A percentile compares a stretch with the other conserved stretches of the same genome.
Evolutionary conservation across 1,139 yeast genomes (phyloP).

Genomic region (Candida tetrigidarum): DNA sequence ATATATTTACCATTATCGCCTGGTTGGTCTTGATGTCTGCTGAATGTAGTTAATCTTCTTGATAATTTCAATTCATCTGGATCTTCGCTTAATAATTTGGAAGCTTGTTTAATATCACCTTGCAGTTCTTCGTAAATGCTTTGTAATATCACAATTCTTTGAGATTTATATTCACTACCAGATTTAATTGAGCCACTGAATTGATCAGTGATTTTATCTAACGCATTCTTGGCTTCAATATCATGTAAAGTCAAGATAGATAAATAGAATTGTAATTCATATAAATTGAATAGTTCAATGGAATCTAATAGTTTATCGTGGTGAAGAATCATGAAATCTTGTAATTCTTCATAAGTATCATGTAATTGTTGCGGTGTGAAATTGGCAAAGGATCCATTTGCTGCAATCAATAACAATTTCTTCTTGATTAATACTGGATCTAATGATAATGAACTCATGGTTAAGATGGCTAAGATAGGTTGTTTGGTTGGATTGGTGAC

Average conservation of each 20-base stretch:
- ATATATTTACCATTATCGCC: slow-evolving; percentile 41
- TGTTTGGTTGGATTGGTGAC: not conserved
- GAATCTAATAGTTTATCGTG: slow-evolving; percentile 37
- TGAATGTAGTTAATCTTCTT: slow-evolving; percentile 39
- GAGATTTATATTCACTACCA: slow-evolving; percentile 31
- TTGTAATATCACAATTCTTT: slow-evolving; percentile 59
- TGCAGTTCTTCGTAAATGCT: slow-evolving; percentile 62
- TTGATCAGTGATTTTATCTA: slow-evolving; percentile 68
- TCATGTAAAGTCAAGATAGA: slow-evolving; percentile 69
- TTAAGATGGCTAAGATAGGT: not conserved
- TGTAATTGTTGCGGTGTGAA: slow-evolving; percentile 40
- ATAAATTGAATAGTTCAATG: slow-evolving; percentile 58
- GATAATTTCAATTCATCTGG: slow-evolving; percentile 41
- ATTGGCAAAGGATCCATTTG: slow-evolving; percentile 40
- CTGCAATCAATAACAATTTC: slow-evolving; percentile 28
- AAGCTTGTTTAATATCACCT: slow-evolving; percentile 41
- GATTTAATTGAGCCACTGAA: slow-evolving; percentile 52
- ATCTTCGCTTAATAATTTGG: slow-evolving; percentile 38
- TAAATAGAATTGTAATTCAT: slow-evolving; percentile 75
- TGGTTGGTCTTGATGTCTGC: slow-evolving; percentile 23
- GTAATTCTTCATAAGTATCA: slow-evolving; percentile 35
- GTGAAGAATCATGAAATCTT: slow-evolving; percentile 31
- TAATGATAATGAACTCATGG: slow-evolving; percentile 1
- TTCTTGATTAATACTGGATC: slow-evolving; percentile 24
- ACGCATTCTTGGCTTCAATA: slow-evolving; percentile 65